Conservation (phyloP, 2,329 filamentous ascomycete genomes). For the Aspergillus fructus region DNA sequence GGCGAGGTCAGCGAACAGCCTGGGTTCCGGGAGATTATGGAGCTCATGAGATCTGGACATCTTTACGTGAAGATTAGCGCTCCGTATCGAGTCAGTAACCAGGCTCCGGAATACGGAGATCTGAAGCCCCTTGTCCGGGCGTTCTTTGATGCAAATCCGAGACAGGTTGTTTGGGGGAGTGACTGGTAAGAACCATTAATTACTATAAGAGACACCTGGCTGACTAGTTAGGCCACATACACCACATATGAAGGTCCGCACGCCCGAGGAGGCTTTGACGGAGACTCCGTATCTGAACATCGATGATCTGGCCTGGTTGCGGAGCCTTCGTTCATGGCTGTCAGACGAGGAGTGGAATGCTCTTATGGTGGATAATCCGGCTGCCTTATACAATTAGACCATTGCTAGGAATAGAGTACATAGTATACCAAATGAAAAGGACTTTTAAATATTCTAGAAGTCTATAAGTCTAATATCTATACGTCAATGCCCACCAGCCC, state of each 20-base stretch:
- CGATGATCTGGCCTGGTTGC: conserved; percentile 29
- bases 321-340: conserved; percentile 25
- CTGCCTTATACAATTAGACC: background rate
- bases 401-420: no score
- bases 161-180: conserved; percentile 38
- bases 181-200: conserved; percentile 29
- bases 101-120: conserved; percentile 33
- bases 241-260: conserved; percentile 38
- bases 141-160: conserved; percentile 34
- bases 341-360: conserved; percentile 23
- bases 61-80: conserved; percentile 42
- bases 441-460: no score
- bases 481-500: no score
- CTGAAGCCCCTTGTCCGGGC: conserved; percentile 31
- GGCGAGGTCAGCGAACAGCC: conserved; percentile 28
- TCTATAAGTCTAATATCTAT: no score
- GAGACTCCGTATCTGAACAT: conserved; percentile 30
- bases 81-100: conserved; percentile 36
- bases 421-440: no score
- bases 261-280: conserved; percentile 31
- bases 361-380: conserved; percentile 21
- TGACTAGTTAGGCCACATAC: conserved; percentile 35
- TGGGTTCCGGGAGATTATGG: conserved; percentile 30
- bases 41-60: conserved; percentile 30
- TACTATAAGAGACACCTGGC: background rate